Percentiles rank a stretch among this genome's conserved stretches.
Conservation (phyloP, 352 stramenopile genomes). For the Globisporangium nagaii region DNA sequence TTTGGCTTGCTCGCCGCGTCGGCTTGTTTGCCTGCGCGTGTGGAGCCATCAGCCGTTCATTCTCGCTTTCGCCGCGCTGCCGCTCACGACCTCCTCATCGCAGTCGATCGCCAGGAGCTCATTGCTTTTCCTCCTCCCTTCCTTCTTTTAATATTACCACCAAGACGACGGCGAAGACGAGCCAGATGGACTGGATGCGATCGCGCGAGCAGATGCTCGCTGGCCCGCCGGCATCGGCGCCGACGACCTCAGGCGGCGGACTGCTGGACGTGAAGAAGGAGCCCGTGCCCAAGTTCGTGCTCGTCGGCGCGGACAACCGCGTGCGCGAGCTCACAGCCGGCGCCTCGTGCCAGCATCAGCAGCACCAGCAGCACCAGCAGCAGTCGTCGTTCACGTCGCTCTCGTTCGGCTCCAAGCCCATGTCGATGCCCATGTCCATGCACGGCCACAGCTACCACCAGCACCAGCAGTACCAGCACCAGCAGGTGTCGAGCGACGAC, state of each 20-base stretch:
- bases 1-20: too few species aligned
- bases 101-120: too few species aligned
- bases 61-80: conserved; percentile 13
- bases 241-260: background rate
- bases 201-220: conserved; percentile 33
- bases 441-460: conserved; percentile 6
- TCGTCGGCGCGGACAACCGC: conserved; percentile 70
- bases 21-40: too few species aligned
- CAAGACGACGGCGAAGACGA: background rate
- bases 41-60: conserved; percentile 11
- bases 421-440: conserved; percentile 15
- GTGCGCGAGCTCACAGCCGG: conserved; percentile 56
- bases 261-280: conserved; percentile 15
- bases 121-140: too few species aligned
- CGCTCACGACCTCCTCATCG: too few species aligned
- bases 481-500: conserved; percentile 9
- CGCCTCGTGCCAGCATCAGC: background rate
- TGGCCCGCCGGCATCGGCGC: conserved; percentile 2
- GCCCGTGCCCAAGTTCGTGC: conserved; percentile 48
- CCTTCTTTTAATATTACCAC: background rate
- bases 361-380: background rate
- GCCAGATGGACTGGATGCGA: conserved; percentile 54
- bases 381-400: conserved; percentile 6
- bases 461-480: background rate
- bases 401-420: conserved; percentile 10